Evolutionary conservation across 2,329 filamentous ascomycete genomes (phyloP).

Genomic region (Neonectria coccinea): DNA sequence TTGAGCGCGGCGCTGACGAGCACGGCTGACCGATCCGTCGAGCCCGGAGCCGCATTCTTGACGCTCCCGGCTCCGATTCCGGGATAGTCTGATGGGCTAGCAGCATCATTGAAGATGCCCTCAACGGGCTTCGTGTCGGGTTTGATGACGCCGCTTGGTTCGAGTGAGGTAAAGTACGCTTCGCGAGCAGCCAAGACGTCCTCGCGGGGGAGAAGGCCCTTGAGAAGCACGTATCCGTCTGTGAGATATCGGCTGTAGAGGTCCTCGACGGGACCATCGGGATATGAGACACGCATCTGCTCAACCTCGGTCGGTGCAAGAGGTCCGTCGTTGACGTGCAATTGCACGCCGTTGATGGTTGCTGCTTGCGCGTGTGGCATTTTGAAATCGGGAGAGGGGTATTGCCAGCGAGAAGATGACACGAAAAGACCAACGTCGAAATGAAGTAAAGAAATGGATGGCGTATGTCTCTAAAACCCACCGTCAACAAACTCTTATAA

Average conservation of each 20-base stretch:
- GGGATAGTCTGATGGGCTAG: conserved; percentile 37
- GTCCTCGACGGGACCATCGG: conserved; percentile 59
- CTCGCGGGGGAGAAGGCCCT: conserved; percentile 63
- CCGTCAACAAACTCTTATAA: background rate
- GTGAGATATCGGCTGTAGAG: conserved; percentile 51
- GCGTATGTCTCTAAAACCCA: too few species aligned
- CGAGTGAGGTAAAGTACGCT: conserved; percentile 65
- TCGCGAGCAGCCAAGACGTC: conserved; percentile 65
- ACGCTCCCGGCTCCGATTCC: conserved; percentile 62
- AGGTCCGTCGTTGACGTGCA: conserved; percentile 50
- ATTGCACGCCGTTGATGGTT: conserved; percentile 33
- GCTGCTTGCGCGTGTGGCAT: conserved; percentile 25
- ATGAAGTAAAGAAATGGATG: background rate
- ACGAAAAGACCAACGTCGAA: background rate
- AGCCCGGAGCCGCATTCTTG: conserved; percentile 59
- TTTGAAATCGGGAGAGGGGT: background rate
- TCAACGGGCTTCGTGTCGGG: conserved; percentile 62
- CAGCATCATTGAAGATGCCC: conserved; percentile 59
- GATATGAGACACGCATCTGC: conserved; percentile 56
- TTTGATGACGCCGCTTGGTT: conserved; percentile 67
- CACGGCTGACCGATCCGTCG: conserved; percentile 39
- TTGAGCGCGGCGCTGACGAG: conserved; percentile 59
- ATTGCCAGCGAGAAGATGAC: background rate
- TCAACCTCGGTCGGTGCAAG: conserved; percentile 58
- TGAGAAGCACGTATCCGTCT: conserved; percentile 68